phyloP scores from a whole-genome alignment of 306 rosid genomes.

The Mimosa pudica region DNA sequence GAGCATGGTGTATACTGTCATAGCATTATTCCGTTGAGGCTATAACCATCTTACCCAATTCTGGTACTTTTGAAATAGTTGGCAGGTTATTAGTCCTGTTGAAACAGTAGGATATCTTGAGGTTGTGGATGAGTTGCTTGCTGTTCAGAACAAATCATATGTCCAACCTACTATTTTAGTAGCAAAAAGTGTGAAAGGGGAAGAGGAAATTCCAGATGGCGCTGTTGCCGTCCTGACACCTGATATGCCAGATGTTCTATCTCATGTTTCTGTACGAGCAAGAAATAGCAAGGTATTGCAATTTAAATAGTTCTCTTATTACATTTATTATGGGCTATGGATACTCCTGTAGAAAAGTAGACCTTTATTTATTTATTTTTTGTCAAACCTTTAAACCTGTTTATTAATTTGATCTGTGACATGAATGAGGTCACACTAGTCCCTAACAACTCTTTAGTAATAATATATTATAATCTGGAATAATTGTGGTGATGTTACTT shows the following conservation, averaged over 20 bases:
- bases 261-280: constrained; percentile 99
- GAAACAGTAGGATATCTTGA: constrained; percentile 87
- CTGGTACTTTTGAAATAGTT: constrained; percentile 60
- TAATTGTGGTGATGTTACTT: neutral
- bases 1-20: constrained; percentile 22
- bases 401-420: constrained; percentile 19
- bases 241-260: constrained; percentile 97
- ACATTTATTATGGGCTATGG: constrained; percentile 35
- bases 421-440: neutral
- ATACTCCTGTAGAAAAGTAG: constrained; percentile 17
- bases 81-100: constrained; percentile 99
- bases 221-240: constrained; percentile 96
- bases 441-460: neutral
- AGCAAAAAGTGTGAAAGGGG: constrained; percentile 89
- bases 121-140: constrained; percentile 86
- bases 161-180: constrained; percentile 85
- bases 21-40: constrained; percentile 19
- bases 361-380: neutral
- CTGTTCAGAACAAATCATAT: constrained; percentile 87
- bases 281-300: constrained; percentile 84
- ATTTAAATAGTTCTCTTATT: constrained; percentile 12
- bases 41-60: constrained; percentile 40
- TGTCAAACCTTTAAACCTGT: neutral
- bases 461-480: neutral
- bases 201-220: constrained; percentile 99